These are phyloP conservation scores for Eimeria praecox DNA, from an alignment of 169 alveolate species.

Conservation along the genomic window DNA sequence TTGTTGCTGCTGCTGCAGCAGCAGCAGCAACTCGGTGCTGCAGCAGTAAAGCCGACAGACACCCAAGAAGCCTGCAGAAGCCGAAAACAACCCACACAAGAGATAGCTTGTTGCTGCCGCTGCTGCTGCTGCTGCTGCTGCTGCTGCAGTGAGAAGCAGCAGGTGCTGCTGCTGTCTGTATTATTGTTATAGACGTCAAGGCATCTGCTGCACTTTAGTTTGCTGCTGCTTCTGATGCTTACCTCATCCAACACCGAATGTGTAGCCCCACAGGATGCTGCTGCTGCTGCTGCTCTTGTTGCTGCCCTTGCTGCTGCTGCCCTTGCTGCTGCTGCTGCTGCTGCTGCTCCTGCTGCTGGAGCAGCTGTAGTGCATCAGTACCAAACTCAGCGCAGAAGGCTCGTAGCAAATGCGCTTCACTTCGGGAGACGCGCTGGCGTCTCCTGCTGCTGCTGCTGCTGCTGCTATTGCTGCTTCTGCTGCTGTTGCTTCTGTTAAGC, in stretches of 20 bases:
- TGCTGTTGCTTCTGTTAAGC: background rate
- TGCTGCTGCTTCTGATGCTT: background rate
- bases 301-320: background rate
- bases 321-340: background rate
- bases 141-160: constrained; percentile 2
- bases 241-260: constrained; percentile 50
- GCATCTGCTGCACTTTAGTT: background rate
- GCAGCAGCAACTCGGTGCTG: constrained; percentile 46
- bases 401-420: background rate
- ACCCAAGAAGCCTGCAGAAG: constrained; percentile 22
- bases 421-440: constrained; percentile 1
- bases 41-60: background rate
- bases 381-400: constrained; percentile 3
- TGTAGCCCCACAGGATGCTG: background rate
- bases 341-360: constrained; percentile 41
- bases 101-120: background rate
- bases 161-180: background rate
- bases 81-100: background rate
- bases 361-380: background rate
- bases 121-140: background rate
- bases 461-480: constrained; percentile 39
- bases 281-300: constrained; percentile 44
- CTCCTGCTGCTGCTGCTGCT: constrained; percentile 31
- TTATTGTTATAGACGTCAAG: background rate
- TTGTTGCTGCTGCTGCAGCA: constrained; percentile 32